Conservation (phyloP, 257 asterid genomes). For the Solanum chiquidenum region DNA sequence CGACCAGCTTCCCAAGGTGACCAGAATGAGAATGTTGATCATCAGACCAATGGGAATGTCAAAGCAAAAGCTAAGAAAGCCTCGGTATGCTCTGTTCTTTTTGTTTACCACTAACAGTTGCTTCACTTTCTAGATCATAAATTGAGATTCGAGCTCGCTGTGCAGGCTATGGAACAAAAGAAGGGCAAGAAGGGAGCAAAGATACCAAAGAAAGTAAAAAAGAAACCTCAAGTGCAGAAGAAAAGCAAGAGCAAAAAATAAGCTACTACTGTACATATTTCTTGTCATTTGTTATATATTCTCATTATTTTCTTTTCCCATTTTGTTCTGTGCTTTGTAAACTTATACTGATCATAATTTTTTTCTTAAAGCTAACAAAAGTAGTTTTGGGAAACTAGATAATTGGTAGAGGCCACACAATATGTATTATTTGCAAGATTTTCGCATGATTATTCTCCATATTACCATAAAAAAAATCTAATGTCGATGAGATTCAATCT, state of each 20-base stretch:
- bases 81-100: constrained; percentile 29
- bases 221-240: constrained; percentile 24
- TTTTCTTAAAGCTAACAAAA: not conserved
- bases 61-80: constrained; percentile 46
- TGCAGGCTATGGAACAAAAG: constrained; percentile 50
- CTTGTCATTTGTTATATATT: not conserved
- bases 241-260: constrained; percentile 58
- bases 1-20: constrained; percentile 35
- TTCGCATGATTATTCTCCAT: not conserved
- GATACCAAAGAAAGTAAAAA: constrained; percentile 56
- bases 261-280: constrained; percentile 5
- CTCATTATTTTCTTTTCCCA: not conserved
- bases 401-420: not conserved
- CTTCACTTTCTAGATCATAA: not conserved
- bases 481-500: not conserved
- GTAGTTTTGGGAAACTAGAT: not conserved
- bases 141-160: constrained; percentile 2
- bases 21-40: constrained; percentile 44
- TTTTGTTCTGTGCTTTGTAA: not conserved
- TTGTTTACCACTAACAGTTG: not conserved
- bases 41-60: constrained; percentile 43
- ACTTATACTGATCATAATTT: not conserved
- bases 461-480: not conserved
- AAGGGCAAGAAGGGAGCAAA: constrained; percentile 59
- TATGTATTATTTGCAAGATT: not conserved